These are phyloP conservation scores for Kalmusia sp. DNA, from an alignment of 2,329 filamentous ascomycete genomes.

Conservation along the genomic window DNA sequence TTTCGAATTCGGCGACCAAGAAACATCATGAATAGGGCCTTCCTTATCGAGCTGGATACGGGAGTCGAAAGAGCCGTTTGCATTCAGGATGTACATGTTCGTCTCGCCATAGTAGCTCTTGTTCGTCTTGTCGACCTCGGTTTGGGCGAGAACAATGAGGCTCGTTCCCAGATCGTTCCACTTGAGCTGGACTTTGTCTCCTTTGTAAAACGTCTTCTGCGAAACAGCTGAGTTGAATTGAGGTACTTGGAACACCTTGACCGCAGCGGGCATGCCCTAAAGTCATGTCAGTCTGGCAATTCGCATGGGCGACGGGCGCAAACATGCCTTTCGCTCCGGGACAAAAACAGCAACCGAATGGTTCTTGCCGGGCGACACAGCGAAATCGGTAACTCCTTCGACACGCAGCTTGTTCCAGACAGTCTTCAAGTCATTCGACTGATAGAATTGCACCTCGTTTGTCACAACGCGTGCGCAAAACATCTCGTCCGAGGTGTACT, in stretches of 20 bases:
- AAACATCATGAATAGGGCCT: constrained; percentile 95
- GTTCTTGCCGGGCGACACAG: constrained; percentile 85
- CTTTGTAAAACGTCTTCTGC: constrained; percentile 99
- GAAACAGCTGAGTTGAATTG: constrained; percentile 83
- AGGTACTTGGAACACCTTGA: constrained; percentile 94
- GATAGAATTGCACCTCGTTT: constrained; percentile 97
- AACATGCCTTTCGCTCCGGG: constrained; percentile 86
- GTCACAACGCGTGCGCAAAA: constrained; percentile 93
- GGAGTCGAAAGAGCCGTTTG: constrained; percentile 90
- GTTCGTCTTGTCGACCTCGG: constrained; percentile 96
- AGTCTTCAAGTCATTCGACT: constrained; percentile 81
- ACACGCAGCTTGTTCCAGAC: constrained; percentile 96
- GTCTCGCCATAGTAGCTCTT: constrained; percentile 99
- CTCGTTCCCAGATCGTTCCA: constrained; percentile 95
- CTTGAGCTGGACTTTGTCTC: constrained; percentile 97
- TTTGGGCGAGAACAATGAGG: constrained; percentile 93
- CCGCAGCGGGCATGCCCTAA: constrained; percentile 88
- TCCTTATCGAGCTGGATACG: constrained; percentile 94
- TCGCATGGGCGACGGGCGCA: not conserved
- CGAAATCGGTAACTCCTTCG: constrained; percentile 89
- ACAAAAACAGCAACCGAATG: constrained; percentile 94
- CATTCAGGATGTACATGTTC: constrained; percentile 91
- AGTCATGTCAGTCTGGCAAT: constrained; percentile 18
- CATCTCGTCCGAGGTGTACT: constrained; percentile 93
- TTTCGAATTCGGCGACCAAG: constrained; percentile 98